phyloP scores from a whole-genome alignment of 2,329 filamentous ascomycete genomes.

The Amesomyces nigricolor region DNA sequence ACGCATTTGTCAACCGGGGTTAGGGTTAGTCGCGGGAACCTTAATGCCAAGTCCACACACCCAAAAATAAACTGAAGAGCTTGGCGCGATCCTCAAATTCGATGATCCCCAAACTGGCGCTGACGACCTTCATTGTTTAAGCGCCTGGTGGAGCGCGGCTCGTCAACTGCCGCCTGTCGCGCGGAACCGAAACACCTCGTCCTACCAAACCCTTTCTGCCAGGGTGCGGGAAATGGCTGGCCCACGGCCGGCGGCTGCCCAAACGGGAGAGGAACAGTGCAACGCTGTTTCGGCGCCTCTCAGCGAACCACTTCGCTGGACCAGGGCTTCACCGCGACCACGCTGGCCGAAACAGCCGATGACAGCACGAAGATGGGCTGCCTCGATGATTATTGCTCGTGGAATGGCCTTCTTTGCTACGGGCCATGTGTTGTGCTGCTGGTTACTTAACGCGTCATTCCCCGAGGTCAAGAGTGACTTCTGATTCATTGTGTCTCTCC shows the following conservation, averaged over 20 bases:
- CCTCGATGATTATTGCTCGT: not conserved
- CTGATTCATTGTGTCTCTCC: not conserved
- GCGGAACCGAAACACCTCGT: not conserved
- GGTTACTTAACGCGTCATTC: not conserved
- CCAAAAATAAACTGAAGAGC: not conserved
- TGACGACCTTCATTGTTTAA: not conserved
- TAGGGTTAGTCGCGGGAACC: no score
- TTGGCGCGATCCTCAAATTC: not conserved
- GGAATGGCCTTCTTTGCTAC: not conserved
- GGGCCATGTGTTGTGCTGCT: not conserved
- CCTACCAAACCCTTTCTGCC: not conserved
- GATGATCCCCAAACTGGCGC: not conserved
- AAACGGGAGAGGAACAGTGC: not conserved
- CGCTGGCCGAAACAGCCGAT: not conserved
- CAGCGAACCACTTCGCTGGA: slow-evolving; percentile 6
- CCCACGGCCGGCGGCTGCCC: slow-evolving; percentile 10
- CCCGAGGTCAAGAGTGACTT: not conserved
- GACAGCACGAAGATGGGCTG: not conserved
- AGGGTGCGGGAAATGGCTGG: not conserved
- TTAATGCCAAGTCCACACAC: not conserved
- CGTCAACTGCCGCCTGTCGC: not conserved
- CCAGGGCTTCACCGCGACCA: not conserved
- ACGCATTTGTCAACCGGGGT: no score
- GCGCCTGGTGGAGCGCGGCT: not conserved
- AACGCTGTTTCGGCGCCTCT: not conserved